A percentile compares a stretch with the other conserved stretches of the same genome.
Evolutionary conservation across 306 rosid genomes (phyloP).

Genomic region (Vachellia pachyceras): DNA sequence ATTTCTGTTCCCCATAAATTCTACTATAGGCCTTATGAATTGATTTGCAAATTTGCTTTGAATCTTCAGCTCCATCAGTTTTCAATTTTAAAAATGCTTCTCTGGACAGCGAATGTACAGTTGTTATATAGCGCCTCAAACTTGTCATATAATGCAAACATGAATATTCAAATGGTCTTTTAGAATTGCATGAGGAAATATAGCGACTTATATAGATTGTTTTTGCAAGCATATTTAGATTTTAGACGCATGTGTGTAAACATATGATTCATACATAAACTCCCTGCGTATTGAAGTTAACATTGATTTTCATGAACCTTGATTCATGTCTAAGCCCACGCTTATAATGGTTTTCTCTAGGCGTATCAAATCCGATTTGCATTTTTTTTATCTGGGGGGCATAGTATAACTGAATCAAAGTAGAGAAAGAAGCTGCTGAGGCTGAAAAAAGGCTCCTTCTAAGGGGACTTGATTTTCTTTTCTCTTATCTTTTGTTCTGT

Average conservation of each 20-base stretch:
- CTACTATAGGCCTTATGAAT: no score
- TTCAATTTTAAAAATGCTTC: no score
- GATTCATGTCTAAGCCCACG: not conserved
- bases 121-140: no score
- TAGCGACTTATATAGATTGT: not conserved
- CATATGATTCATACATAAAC: not conserved
- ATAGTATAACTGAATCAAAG: constrained; percentile 47
- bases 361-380: no score
- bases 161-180: not conserved
- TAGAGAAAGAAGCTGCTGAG: constrained; percentile 97
- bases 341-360: no score
- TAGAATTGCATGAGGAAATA: not conserved
- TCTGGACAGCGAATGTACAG: no score
- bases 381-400: no score
- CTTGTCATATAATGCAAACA: not conserved
- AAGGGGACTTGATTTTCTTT: constrained; percentile 67
- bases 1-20: no score
- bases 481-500: constrained; percentile 9
- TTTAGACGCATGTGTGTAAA: not conserved
- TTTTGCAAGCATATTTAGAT: not conserved
- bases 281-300: not conserved
- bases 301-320: not conserved
- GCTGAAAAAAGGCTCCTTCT: constrained; percentile 92
- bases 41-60: no score
- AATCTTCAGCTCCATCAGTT: no score